Conservation (phyloP, 768 basidiomycete species). For the Mycena rosella region DNA sequence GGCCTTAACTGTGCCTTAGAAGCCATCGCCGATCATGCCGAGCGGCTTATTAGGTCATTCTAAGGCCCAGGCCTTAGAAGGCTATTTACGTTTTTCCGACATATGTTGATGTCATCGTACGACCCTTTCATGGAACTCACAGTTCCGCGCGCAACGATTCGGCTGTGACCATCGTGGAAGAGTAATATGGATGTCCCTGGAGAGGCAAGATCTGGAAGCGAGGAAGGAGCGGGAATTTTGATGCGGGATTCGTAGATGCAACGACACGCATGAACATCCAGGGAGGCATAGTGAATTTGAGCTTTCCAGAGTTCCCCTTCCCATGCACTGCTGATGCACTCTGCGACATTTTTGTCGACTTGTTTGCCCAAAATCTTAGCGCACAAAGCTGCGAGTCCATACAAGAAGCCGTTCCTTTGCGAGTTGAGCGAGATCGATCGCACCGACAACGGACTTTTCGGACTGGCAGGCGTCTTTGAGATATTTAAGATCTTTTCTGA, state of each 20-base stretch:
- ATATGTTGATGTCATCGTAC: background rate
- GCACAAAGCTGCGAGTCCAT: background rate
- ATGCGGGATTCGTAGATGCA: background rate
- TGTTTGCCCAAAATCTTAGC: background rate
- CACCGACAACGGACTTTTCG: too few species aligned
- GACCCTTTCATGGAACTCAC: background rate
- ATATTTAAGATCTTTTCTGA: too few species aligned
- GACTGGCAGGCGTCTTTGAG: too few species aligned
- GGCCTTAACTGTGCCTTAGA: too few species aligned
- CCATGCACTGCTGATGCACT: conserved; percentile 3
- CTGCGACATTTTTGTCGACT: conserved; percentile 2
- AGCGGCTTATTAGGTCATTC: too few species aligned
- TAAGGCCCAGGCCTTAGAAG: too few species aligned
- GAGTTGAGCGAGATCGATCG: background rate
- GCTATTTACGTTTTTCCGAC: too few species aligned
- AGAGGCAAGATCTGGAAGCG: background rate
- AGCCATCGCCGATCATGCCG: too few species aligned
- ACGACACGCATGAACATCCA: conserved; percentile 1
- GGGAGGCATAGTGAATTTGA: conserved; percentile 1
- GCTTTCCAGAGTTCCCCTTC: background rate
- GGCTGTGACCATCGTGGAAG: background rate
- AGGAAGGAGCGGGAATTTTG: background rate
- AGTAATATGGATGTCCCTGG: background rate
- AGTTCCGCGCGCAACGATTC: background rate
- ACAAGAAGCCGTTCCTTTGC: conserved; percentile 3